These are phyloP conservation scores for Metschnikowia arizonensis DNA, from an alignment of 805 yeast genomes.

Conservation along the genomic window DNA sequence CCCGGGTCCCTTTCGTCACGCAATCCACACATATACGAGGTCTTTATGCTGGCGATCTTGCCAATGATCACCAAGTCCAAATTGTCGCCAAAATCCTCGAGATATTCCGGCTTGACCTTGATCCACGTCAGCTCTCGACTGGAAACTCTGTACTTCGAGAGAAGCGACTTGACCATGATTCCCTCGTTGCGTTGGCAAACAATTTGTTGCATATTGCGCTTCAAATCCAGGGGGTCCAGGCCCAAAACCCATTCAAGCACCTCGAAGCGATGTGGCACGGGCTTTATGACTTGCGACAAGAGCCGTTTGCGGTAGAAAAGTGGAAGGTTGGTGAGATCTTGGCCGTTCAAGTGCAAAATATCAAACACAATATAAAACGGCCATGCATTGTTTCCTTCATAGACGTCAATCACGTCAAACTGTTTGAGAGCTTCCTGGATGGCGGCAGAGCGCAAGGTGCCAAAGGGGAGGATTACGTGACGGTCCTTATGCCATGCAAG, in stretches of 20 bases:
- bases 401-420: conserved; percentile 21
- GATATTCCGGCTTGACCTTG: conserved; percentile 87
- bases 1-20: conserved; percentile 40
- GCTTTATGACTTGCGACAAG: conserved; percentile 43
- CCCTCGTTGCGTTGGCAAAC: conserved; percentile 75
- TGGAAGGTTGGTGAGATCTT: conserved; percentile 51
- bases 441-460: conserved; percentile 71
- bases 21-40: conserved; percentile 71
- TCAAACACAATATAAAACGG: conserved; percentile 72
- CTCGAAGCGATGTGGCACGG: conserved; percentile 48
- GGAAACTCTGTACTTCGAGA: conserved; percentile 57
- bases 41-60: conserved; percentile 65
- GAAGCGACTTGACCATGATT: conserved; percentile 63
- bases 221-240: conserved; percentile 48
- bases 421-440: conserved; percentile 45
- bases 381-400: conserved; percentile 29
- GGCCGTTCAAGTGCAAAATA: conserved; percentile 64
- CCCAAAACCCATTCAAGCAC: conserved; percentile 41
- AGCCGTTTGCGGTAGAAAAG: conserved; percentile 53
- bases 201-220: conserved; percentile 51
- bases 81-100: conserved; percentile 82
- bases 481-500: conserved; percentile 71
- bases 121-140: conserved; percentile 68
- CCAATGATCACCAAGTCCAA: conserved; percentile 79
- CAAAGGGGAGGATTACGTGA: conserved; percentile 66